phyloP scores from a whole-genome alignment of 352 stramenopile species.

The Pseudoperonospora humuli region DNA sequence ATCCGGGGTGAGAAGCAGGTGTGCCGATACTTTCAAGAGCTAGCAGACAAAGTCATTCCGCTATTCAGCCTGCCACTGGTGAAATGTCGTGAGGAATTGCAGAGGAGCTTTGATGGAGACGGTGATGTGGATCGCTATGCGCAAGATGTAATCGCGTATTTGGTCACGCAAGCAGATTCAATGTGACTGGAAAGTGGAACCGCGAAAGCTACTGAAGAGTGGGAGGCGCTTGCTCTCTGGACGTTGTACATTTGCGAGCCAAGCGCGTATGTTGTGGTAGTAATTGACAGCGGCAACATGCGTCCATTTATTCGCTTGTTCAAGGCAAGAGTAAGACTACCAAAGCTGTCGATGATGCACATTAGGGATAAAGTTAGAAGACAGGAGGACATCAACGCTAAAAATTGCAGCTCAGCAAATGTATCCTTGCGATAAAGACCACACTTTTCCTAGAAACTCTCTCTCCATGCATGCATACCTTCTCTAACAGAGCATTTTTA shows the following conservation, averaged over 20 bases:
- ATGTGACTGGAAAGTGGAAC: too few species aligned
- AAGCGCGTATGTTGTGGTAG: constrained; percentile 11
- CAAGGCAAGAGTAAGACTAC: constrained; percentile 15
- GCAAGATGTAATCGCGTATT: constrained; percentile 84
- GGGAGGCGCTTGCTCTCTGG: constrained; percentile 11
- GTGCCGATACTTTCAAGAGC: constrained; percentile 69
- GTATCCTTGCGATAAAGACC: neutral
- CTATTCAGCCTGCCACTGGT: constrained; percentile 71
- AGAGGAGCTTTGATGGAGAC: constrained; percentile 69
- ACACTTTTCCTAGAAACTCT: neutral
- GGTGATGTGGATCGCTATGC: constrained; percentile 79
- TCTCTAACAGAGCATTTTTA: too few species aligned
- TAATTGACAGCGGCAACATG: constrained; percentile 9
- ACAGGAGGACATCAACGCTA: constrained; percentile 23
- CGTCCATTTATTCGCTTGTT: constrained; percentile 1
- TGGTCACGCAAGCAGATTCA: constrained; percentile 81
- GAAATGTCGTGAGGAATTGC: constrained; percentile 61
- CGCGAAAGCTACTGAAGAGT: constrained; percentile 47
- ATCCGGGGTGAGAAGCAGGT: constrained; percentile 87
- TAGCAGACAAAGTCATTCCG: constrained; percentile 77
- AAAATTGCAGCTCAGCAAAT: constrained; percentile 12
- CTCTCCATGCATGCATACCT: too few species aligned
- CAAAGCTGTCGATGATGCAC: constrained; percentile 23
- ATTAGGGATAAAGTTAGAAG: constrained; percentile 39
- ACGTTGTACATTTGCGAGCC: constrained; percentile 13